Evolutionary conservation across 1,284 basidiomycete species (phyloP).

Genomic region (Coniferiporia weirii): DNA sequence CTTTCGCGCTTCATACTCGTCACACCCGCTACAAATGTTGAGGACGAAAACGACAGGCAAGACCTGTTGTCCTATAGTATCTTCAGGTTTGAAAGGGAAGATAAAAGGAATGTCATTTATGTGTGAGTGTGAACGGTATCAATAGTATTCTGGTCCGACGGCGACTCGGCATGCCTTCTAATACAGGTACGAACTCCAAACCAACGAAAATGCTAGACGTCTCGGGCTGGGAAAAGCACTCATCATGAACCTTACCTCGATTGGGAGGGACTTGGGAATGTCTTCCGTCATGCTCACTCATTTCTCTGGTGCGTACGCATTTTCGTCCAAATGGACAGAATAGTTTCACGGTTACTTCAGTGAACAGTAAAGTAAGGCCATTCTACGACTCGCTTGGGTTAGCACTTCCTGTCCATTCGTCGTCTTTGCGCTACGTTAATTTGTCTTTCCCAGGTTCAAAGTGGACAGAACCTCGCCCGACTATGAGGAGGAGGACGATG

Average conservation of each 20-base stretch:
- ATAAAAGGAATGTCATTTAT: slow-evolving; percentile 53
- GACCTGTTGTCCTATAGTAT: slow-evolving; percentile 48
- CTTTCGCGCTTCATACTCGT: slow-evolving; percentile 57
- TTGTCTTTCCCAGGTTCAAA: slow-evolving; percentile 39
- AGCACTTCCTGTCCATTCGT: slow-evolving; percentile 9
- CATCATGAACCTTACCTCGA: slow-evolving; percentile 40
- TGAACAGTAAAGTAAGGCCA: slow-evolving; percentile 43
- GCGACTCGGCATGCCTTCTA: not conserved
- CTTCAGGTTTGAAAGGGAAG: slow-evolving; percentile 70
- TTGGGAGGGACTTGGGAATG: slow-evolving; percentile 54
- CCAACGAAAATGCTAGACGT: slow-evolving; percentile 38
- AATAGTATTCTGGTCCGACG: not conserved
- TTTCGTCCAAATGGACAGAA: not conserved
- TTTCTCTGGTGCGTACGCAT: slow-evolving; percentile 47
- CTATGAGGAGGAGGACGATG: slow-evolving; percentile 28
- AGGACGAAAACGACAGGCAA: slow-evolving; percentile 7
- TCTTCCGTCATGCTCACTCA: slow-evolving; percentile 68
- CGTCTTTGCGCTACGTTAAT: not conserved
- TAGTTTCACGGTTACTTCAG: slow-evolving; percentile 30
- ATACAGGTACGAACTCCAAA: slow-evolving; percentile 68
- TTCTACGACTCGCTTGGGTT: slow-evolving; percentile 61
- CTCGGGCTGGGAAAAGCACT: slow-evolving; percentile 54
- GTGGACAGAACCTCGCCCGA: slow-evolving; percentile 51
- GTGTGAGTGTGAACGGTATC: slow-evolving; percentile 43
- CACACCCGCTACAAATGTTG: slow-evolving; percentile 21